phyloP scores from a whole-genome alignment of 257 asterid species.

The Ajuga chamaepitys region DNA sequence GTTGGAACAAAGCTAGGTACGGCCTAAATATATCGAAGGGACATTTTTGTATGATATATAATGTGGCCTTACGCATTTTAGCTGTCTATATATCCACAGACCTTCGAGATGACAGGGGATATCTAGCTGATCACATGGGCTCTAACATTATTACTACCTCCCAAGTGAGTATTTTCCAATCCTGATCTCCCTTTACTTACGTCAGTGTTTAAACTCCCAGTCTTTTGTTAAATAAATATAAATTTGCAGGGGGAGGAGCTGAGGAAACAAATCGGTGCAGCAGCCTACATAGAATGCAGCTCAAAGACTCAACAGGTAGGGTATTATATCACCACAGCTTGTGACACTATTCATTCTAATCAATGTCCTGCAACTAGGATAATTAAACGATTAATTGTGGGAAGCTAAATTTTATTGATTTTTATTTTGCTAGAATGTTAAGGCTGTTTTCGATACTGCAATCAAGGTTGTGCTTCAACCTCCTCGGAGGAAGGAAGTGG shows the following conservation, averaged over 20 bases:
- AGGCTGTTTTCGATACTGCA: slow-evolving; percentile 90
- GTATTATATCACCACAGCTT: background rate
- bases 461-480: slow-evolving; percentile 93
- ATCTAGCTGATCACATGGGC: slow-evolving; percentile 65
- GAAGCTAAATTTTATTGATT: background rate
- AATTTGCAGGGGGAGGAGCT: slow-evolving; percentile 81
- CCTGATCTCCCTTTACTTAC: background rate
- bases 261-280: slow-evolving; percentile 94
- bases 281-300: slow-evolving; percentile 96
- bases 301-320: slow-evolving; percentile 98
- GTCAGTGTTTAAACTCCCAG: background rate
- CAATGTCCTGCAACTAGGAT: background rate
- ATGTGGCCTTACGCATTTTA: background rate
- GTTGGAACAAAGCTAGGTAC: slow-evolving; percentile 92
- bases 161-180: slow-evolving; percentile 43
- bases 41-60: background rate
- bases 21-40: background rate
- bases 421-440: slow-evolving; percentile 57
- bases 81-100: slow-evolving; percentile 29
- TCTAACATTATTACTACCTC: slow-evolving; percentile 66
- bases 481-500: slow-evolving; percentile 70
- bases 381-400: background rate
- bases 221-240: background rate
- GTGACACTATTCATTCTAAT: background rate
- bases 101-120: slow-evolving; percentile 71